Evolutionary conservation across 2,329 filamentous ascomycete genomes (phyloP), one percentile per base, ranked within the genome.

Genomic region (Penicillium sp.): DNA sequence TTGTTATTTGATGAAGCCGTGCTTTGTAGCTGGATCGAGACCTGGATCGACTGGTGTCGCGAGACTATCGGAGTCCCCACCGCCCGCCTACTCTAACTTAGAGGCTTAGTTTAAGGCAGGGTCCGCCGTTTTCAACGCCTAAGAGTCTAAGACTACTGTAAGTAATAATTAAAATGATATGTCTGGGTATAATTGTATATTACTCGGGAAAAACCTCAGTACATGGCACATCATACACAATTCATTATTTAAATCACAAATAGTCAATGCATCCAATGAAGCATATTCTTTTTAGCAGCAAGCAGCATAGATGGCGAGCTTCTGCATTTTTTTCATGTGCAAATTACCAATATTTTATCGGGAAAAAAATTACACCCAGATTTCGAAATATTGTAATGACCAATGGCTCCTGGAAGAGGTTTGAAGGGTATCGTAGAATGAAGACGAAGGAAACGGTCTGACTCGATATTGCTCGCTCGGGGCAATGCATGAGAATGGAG

Each of bases 361-460:
- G 8, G 47, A 46, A 21, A 47, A 21, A 26, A 54, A 23, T 21
- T 55, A n/a, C 45, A 42, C 21, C 43, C 20, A 48, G 16, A 42
- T 33, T 20, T n/a, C 24, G 33, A 24, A 30, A 48, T 30, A 16
- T 21, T 48, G 23, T 20, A 30, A 24, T 23, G 21, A 20, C 43
- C 45, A 30, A 23, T 35, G 16, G 42, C 52, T 47, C 45, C 23
- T 42, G 42, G 33, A 47, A 33, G 12, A 21, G n/a, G 30, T 55
- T 55, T 55, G 47, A 30, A 55, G 52, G 52, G 52, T 55, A 55
- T 55, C 52, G 20, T 47, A 55, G 21, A 55, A 55, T 33, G 40
- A 42, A 42, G 35, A 30, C 6, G 23, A 18, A 38, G 24, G 33
- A 47, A 42, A 43, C 30, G 28, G 16, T 53, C 51, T 33, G 42